These are phyloP conservation scores for Cephaloascus albidus DNA, from an alignment of 805 yeast species.

Conservation along the genomic window DNA sequence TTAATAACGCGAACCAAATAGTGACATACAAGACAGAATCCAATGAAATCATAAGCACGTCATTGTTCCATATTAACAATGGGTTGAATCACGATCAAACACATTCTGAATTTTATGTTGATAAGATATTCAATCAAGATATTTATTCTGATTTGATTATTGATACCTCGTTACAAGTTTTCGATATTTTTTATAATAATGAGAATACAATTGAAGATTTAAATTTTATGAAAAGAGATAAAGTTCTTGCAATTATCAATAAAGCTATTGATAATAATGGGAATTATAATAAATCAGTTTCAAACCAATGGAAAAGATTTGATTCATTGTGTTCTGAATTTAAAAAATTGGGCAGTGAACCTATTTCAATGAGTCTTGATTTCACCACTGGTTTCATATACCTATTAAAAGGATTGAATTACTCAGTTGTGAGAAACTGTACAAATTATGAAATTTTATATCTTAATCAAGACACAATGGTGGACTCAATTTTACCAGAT, in stretches of 20 bases:
- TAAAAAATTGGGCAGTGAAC: slow-evolving; percentile 49
- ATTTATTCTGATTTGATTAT: slow-evolving; percentile 39
- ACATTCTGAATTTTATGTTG: slow-evolving; percentile 28
- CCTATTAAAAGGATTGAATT: slow-evolving; percentile 22
- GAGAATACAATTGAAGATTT: background rate
- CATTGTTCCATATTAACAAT: background rate
- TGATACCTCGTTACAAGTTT: slow-evolving; percentile 42
- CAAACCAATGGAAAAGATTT: slow-evolving; percentile 57
- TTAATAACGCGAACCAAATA: slow-evolving; percentile 4
- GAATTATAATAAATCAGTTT: background rate
- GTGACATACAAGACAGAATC: background rate
- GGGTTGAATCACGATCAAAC: slow-evolving; percentile 6
- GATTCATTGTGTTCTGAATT: slow-evolving; percentile 68
- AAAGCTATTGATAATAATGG: background rate
- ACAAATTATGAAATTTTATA: slow-evolving; percentile 21
- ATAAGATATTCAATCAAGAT: slow-evolving; percentile 39
- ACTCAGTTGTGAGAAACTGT: slow-evolving; percentile 21
- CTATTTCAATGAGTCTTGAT: slow-evolving; percentile 39
- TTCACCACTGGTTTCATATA: slow-evolving; percentile 14
- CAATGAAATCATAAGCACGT: background rate
- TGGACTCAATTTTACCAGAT: background rate
- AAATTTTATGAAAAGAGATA: background rate
- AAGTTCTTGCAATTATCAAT: background rate
- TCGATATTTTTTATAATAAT: slow-evolving; percentile 30
- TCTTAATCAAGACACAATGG: slow-evolving; percentile 8